Percentiles rank a stretch among this genome's conserved stretches.
phyloP scores from a whole-genome alignment of 345 rosid genomes.

The Moricandia arvensis region DNA sequence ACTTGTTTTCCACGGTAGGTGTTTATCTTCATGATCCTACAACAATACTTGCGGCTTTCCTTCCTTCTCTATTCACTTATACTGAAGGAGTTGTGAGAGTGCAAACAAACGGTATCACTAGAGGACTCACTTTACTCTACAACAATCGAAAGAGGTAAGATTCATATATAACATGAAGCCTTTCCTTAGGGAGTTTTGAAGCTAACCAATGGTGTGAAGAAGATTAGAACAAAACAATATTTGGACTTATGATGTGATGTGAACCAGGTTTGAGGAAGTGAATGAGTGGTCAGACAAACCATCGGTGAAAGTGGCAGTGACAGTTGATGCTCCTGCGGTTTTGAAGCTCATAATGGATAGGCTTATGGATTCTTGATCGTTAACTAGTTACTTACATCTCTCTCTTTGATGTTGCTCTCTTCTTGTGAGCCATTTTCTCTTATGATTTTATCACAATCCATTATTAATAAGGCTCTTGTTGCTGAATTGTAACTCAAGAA shows the following conservation, averaged over 20 bases:
- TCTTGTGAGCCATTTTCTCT: conserved; percentile 1
- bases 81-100: conserved; percentile 83
- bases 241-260: conserved; percentile 1
- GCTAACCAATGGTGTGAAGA: background rate
- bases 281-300: conserved; percentile 77
- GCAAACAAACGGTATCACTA: conserved; percentile 74
- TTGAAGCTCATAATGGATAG: conserved; percentile 77
- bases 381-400: background rate
- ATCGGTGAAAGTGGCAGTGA: conserved; percentile 79
- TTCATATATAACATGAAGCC: background rate
- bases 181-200: background rate
- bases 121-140: conserved; percentile 70
- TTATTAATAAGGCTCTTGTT: conserved; percentile 15
- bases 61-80: conserved; percentile 77
- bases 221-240: background rate
- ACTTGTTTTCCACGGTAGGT: conserved; percentile 44
- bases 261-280: conserved; percentile 60
- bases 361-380: conserved; percentile 52
- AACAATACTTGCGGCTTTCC: conserved; percentile 65
- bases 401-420: conserved; percentile 3
- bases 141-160: conserved; percentile 65
- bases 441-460: background rate
- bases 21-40: conserved; percentile 97
- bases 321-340: conserved; percentile 73
- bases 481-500: background rate